These are phyloP conservation scores for Dipodascus albidus DNA, from an alignment of 805 yeast genomes.

Conservation along the genomic window DNA sequence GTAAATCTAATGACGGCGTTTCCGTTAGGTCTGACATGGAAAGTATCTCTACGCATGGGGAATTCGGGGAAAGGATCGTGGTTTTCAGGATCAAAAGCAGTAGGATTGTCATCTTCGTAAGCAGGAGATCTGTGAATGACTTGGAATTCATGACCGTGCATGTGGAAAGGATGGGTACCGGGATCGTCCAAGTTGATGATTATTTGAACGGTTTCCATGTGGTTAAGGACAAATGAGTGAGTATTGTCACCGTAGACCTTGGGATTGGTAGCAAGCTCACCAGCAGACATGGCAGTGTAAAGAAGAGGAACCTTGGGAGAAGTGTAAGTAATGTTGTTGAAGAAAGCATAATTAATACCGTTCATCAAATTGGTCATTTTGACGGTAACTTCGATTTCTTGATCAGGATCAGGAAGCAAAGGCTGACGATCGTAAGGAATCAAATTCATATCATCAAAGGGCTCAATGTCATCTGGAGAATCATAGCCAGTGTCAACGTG, in stretches of 20 bases:
- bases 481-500: conserved; percentile 22
- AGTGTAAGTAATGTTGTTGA: conserved; percentile 73
- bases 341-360: conserved; percentile 94
- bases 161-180: conserved; percentile 95
- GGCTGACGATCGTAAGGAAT: conserved; percentile 49
- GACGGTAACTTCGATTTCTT: conserved; percentile 56
- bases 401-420: conserved; percentile 54
- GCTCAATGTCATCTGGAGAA: conserved; percentile 34
- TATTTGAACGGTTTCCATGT: conserved; percentile 62
- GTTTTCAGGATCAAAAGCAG: conserved; percentile 44
- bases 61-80: conserved; percentile 29
- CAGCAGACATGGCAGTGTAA: conserved; percentile 62
- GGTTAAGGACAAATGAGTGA: conserved; percentile 57
- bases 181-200: conserved; percentile 78
- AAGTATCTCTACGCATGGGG: conserved; percentile 64
- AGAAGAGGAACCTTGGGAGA: conserved; percentile 81
- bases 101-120: conserved; percentile 42
- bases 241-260: conserved; percentile 72
- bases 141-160: conserved; percentile 92
- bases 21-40: conserved; percentile 55
- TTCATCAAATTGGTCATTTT: conserved; percentile 72
- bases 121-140: conserved; percentile 59
- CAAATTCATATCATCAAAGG: conserved; percentile 70
- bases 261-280: conserved; percentile 34
- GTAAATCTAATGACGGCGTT: conserved; percentile 59